Evolutionary conservation across 441 rosid species (phyloP), one percentile per base, ranked within the genome.

Genomic region (Capsella rubella): DNA sequence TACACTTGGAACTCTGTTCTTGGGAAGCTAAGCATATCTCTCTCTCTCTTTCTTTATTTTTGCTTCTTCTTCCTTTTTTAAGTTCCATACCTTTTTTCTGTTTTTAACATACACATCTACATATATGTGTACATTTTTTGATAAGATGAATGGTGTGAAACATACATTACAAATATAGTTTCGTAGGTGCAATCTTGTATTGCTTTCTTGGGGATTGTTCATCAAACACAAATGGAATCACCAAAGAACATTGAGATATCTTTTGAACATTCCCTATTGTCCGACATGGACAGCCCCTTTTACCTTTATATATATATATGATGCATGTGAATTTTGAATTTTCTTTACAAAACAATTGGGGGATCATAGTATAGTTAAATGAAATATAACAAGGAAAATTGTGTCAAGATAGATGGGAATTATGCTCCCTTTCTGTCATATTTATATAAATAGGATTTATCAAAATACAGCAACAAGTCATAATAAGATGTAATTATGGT

Each of bases 11-110:
- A 84, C 87, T 78, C 70, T 69, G 27, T 85, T 88, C 81, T 85
- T 69, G 84, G 90, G 96, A 88, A 83, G 88, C 86, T 75, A 89
- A 84, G 90, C 79, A 85, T 89, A 87, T 87, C 67, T 75, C 49
- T 68, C 74, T 71, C 77, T 45, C 78, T 73, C 15, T 42, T 42
- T 42, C 46, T 42, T 42, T 42, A 42, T 13, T 68, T 78, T 81
- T 79, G 59, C 2, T 6, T 0, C 6, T 16, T 31, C 37, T 18
- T 7, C 49, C 2, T 21, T 47, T 21, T 8, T 58, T 4, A 32
- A 45, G 21, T 42, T 66, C 13, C 9, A 0, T 65, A 37, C 32
- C 28, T 49, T 74, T 58, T 21, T 21, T 31, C 18, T 51, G 29
- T 29, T 21, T 14, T 28, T 18, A 50, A 21, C 62, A 64, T 40